phyloP scores from a whole-genome alignment of 176 grass and related monocot genomes.

The Bothriochloa decipiens region DNA sequence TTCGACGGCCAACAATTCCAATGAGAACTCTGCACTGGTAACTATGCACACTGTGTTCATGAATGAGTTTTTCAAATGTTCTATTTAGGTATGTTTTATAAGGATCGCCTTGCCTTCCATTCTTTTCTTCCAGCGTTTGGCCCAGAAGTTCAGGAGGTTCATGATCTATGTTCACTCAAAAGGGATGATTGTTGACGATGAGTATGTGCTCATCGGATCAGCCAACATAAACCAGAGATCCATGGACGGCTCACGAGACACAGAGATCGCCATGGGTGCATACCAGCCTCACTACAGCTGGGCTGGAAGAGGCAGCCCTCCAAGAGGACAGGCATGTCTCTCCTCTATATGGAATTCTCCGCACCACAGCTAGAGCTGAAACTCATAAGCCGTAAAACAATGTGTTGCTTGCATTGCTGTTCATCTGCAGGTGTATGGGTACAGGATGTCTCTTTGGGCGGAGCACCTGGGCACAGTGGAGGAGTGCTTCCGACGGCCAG shows the following conservation, averaged over 20 bases:
- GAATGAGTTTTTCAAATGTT: neutral
- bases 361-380: neutral
- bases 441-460: slow-evolving; percentile 87
- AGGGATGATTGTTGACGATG: slow-evolving; percentile 73
- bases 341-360: neutral
- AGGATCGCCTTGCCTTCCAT: neutral
- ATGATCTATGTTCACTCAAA: slow-evolving; percentile 90
- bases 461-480: slow-evolving; percentile 70
- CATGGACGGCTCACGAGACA: slow-evolving; percentile 70
- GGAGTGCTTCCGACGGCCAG: slow-evolving; percentile 53
- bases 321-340: slow-evolving; percentile 53
- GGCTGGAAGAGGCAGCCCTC: slow-evolving; percentile 41
- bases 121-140: slow-evolving; percentile 40
- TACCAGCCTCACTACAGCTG: slow-evolving; percentile 66
- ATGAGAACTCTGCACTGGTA: slow-evolving; percentile 58
- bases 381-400: neutral
- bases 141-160: slow-evolving; percentile 68
- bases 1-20: slow-evolving; percentile 3
- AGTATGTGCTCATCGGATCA: slow-evolving; percentile 67
- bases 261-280: slow-evolving; percentile 72
- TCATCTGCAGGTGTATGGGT: slow-evolving; percentile 72
- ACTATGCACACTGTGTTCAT: neutral
- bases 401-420: neutral
- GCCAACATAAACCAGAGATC: slow-evolving; percentile 87
- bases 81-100: neutral